Base-by-base conservation (phyloP, 23 red algal genomes). In the Agarophyton chilense region DNA sequence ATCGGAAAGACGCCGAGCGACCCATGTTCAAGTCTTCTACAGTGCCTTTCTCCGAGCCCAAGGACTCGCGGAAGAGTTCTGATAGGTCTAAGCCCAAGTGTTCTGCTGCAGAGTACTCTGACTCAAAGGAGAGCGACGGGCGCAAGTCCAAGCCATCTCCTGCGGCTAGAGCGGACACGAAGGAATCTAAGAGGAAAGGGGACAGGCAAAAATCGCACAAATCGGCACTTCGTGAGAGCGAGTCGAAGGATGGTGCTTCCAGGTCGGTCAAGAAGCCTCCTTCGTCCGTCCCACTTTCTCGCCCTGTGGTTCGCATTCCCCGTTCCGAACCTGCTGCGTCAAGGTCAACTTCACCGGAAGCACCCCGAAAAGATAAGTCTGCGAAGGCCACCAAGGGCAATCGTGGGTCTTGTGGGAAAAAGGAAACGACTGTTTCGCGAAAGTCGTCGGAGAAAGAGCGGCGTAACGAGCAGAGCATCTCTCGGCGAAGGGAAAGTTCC, bases 181-280 rank as follows among this genome's bases (percentile, higher is more conserved):
- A 74, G 43, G 68, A 47, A 28, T 11, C 41, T 0, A 43, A 74
- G 68, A 47, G 41, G 5, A 39, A 74, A 6, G 36, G 17, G 2
- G 68, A 47, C 4, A 74, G 24, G 40, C 4, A 0, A 26, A 38
- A 36, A 10, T 65, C 60, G 4, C 60, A 65, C 0, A 45, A 39
- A 14, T 43, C 65, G 13, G 16, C 10, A 7, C 7, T 12, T 2
- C 40, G 65, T 4, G 4, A 19, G 36, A 43, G 65, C 31, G 65
- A 72, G 2, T 6, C 65, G 65, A 45, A 45, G 18, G 31, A 14
- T 12, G 16, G 28, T 12, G 9, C 8, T 2, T 18, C 60, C 29
- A 74, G 47, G 43, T 45, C 68, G 7, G 68, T 39, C 19, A 74
- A 74, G 68, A 74, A 47, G 18, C 68, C 68, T 26, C 68, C 68